Percentiles rank a stretch among this genome's conserved stretches.
These are phyloP conservation scores for Solanum hybrid DNA, from an alignment of 305 asterid species.

Conservation along the genomic window DNA sequence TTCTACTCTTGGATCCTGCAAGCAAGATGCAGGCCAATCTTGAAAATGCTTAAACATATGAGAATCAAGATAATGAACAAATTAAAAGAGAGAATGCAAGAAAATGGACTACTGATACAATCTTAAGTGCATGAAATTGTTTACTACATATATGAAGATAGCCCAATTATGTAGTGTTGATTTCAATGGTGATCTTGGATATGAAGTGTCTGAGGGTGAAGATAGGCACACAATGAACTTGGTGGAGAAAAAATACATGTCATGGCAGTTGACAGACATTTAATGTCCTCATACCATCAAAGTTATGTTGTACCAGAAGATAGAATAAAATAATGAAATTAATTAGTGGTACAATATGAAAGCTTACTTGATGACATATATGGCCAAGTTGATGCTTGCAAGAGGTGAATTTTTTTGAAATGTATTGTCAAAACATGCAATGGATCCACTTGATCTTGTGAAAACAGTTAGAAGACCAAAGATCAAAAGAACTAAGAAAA, in stretches of 20 bases:
- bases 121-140: not conserved
- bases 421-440: not conserved
- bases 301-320: not conserved
- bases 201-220: not conserved
- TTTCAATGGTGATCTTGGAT: not conserved
- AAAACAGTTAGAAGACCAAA: not conserved
- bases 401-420: not conserved
- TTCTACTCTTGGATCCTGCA: not conserved
- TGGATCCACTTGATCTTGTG: not conserved
- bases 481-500: not conserved
- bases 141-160: not conserved
- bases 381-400: not conserved
- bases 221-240: not conserved
- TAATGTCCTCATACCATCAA: not conserved
- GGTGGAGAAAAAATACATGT: not conserved
- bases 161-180: not conserved
- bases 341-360: not conserved
- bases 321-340: not conserved
- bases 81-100: not conserved
- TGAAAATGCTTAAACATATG: not conserved
- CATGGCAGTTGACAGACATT: not conserved
- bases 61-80: not conserved
- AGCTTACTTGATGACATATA: too few relatives aligned
- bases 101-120: not conserved
- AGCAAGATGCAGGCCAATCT: not conserved